A percentile compares a stretch with the other conserved stretches of the same genome.
Conservation (phyloP, 1,284 basidiomycete species). For the Sanghuangporus baumii region DNA sequence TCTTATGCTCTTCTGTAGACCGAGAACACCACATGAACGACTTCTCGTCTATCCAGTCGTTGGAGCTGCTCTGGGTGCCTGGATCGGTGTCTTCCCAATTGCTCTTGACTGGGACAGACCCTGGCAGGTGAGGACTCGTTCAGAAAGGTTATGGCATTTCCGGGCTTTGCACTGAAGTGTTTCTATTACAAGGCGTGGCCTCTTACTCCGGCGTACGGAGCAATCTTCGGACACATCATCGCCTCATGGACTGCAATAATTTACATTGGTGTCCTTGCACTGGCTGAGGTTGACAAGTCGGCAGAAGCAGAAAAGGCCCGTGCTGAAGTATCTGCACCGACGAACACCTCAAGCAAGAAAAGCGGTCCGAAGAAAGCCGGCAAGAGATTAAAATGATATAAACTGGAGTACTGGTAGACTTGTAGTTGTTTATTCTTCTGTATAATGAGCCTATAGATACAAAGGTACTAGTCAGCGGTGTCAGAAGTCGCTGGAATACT, state of each 20-base stretch:
- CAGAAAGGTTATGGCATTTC: not conserved
- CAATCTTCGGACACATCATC: slow-evolving; percentile 61
- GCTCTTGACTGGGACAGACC: slow-evolving; percentile 94
- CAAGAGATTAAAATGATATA: not conserved
- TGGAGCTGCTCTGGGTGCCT: slow-evolving; percentile 70
- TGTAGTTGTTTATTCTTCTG: not conserved
- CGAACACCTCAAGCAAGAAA: not conserved
- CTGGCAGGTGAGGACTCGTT: slow-evolving; percentile 71
- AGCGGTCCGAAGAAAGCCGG: not conserved
- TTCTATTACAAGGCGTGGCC: slow-evolving; percentile 60
- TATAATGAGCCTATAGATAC: no score
- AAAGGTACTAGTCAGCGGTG: not conserved
- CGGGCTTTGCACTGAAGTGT: not conserved
- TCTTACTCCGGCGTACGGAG: slow-evolving; percentile 66
- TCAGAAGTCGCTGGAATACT: not conserved
- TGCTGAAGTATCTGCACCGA: not conserved
- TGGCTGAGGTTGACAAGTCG: slow-evolving; percentile 34
- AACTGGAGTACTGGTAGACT: no score
- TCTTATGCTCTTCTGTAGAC: slow-evolving; percentile 34
- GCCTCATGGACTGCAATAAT: slow-evolving; percentile 55
- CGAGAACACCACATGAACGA: slow-evolving; percentile 63
- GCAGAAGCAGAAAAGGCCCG: slow-evolving; percentile 1
- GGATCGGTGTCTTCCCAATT: slow-evolving; percentile 77
- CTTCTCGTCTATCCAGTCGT: slow-evolving; percentile 74
- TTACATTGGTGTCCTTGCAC: slow-evolving; percentile 38